Evolutionary conservation across 176 grass and related monocot genomes (phyloP), one percentile per base, ranked within the genome.

Genomic region (Coix lacrymajobi): DNA sequence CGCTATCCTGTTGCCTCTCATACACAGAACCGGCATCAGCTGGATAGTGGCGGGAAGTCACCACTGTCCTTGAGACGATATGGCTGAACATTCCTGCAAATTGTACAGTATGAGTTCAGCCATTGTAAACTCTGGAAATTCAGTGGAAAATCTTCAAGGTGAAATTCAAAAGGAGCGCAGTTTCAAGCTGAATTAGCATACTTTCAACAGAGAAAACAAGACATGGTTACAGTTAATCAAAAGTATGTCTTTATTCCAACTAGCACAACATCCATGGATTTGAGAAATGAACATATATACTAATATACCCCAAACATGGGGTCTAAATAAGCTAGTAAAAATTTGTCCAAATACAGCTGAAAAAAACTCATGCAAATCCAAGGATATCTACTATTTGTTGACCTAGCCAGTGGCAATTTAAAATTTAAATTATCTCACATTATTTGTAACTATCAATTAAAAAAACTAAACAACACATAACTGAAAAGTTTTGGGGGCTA

Each of bases 21-120:
- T 43, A 26, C 71, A 60, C 56, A 25, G n/a, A 5, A 24, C 91
- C 79, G 3, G 26, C 56, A 60, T 60, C 56, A 98, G 77, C 92
- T 84, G 11, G 90, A 85, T 67, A 98, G 89, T 61, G 96, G 96
- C 20, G 96, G 96, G 68, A 98, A 98, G 73, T 98, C 96, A 10
- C 73, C 89, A 19, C 91, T 90, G 69, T 98, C 93, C 86, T 95
- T 98, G 22, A 98, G 92, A 82, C 46, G 87, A 81, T 95, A 95
- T 58, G 64, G 62, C 64, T 88, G 83, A 79, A 30, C 85, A 63
- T 79, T 87, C 88, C 96, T 98, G 83, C 49, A 77, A 82, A 71
- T 72, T 77, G 26, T 81, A 66, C 22, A 30, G 22, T 64, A 19
- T 30, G 17, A 4, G 20, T 40, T 81, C 60, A 85, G 2, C 7